phyloP scores from a whole-genome alignment of 345 rosid genomes.

The Microthlaspi erraticum region DNA sequence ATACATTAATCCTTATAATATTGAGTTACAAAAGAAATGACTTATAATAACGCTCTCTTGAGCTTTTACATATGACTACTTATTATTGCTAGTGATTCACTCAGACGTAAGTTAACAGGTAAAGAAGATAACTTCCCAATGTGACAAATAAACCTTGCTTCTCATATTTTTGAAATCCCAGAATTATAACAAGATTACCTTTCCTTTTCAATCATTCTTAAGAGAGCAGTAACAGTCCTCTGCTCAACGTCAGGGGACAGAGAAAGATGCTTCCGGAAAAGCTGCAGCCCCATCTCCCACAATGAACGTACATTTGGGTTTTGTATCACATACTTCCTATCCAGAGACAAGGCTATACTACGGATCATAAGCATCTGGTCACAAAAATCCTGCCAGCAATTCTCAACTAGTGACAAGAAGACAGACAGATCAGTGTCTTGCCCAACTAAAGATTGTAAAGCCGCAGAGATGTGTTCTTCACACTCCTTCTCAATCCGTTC shows the following conservation, averaged over 20 bases:
- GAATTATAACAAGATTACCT: conserved; percentile 55
- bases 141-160: not conserved
- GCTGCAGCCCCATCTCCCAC: conserved; percentile 99
- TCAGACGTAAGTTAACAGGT: conserved; percentile 11
- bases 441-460: conserved; percentile 83
- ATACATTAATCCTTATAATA: no score
- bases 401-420: conserved; percentile 87
- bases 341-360: conserved; percentile 89
- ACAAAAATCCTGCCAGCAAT: conserved; percentile 96
- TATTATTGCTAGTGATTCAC: conserved; percentile 7
- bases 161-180: not conserved
- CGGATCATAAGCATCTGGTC: conserved; percentile 98
- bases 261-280: conserved; percentile 88
- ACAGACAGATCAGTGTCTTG: conserved; percentile 94
- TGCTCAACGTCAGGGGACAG: conserved; percentile 87
- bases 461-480: conserved; percentile 76
- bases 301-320: conserved; percentile 78
- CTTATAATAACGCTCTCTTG: not conserved
- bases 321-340: conserved; percentile 92
- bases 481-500: conserved; percentile 87
- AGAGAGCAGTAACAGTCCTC: conserved; percentile 91
- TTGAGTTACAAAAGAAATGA: no score
- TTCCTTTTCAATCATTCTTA: conserved; percentile 93
- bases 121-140: conserved; percentile 4
- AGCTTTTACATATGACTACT: not conserved